Conservation (phyloP, 2,329 filamentous ascomycete species). For the Fusarium siculi region DNA sequence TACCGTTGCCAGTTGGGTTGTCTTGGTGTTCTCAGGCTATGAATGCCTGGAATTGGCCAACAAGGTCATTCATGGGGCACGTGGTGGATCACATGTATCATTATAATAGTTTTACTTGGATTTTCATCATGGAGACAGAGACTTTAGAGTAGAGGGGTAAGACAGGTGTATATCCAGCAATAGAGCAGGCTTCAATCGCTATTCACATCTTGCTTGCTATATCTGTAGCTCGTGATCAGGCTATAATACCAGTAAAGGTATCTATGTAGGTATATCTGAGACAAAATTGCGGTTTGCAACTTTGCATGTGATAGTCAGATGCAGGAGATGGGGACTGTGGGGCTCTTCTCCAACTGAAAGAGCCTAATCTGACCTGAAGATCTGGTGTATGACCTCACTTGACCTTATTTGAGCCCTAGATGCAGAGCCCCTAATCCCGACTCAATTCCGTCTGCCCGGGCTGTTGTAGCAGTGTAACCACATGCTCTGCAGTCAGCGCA, state of each 20-base stretch:
- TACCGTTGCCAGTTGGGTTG: neutral
- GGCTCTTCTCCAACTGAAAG: slow-evolving; percentile 24
- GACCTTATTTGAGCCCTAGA: slow-evolving; percentile 2
- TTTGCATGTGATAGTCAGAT: slow-evolving; percentile 41
- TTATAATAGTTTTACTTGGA: slow-evolving; percentile 17
- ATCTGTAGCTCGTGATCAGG: neutral
- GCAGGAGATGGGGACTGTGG: slow-evolving; percentile 27
- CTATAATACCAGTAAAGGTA: neutral
- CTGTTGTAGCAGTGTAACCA: neutral
- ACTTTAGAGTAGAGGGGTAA: slow-evolving; percentile 19
- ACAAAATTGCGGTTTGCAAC: slow-evolving; percentile 21
- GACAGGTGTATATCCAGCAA: slow-evolving; percentile 33
- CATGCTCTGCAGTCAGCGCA: slow-evolving; percentile 1
- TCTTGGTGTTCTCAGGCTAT: neutral
- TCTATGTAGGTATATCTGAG: too few relatives aligned
- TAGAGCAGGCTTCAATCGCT: slow-evolving; percentile 20
- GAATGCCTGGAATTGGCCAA: slow-evolving; percentile 1
- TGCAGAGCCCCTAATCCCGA: slow-evolving; percentile 13
- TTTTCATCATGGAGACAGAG: slow-evolving; percentile 12
- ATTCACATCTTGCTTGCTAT: slow-evolving; percentile 1
- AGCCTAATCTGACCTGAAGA: slow-evolving; percentile 14
- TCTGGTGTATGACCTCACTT: slow-evolving; percentile 13
- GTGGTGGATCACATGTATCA: slow-evolving; percentile 38
- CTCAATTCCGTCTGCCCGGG: slow-evolving; percentile 35
- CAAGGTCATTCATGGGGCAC: slow-evolving; percentile 11